phyloP scores from a whole-genome alignment of 140 eudicot genomes.

The Cichorium intybus region DNA sequence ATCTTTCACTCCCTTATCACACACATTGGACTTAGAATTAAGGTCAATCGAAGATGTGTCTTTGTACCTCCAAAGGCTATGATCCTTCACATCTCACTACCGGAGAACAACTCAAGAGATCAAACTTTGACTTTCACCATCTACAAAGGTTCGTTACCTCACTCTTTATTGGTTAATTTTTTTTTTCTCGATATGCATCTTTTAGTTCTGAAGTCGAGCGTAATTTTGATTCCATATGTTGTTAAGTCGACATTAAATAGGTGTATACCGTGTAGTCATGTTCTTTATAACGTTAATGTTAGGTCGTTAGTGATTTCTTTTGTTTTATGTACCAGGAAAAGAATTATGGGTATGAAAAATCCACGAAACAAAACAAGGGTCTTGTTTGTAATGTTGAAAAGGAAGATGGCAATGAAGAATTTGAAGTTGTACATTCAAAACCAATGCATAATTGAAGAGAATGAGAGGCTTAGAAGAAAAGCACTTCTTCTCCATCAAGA shows the following conservation, averaged over 20 bases:
- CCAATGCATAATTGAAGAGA: slow-evolving; percentile 55
- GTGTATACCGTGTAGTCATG: neutral
- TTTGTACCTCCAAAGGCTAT: slow-evolving; percentile 19
- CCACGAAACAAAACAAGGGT: slow-evolving; percentile 24
- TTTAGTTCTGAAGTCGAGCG: neutral
- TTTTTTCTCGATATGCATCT: neutral
- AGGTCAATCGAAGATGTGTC: slow-evolving; percentile 30
- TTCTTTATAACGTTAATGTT: neutral
- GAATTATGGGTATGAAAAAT: slow-evolving; percentile 15
- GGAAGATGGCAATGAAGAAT: slow-evolving; percentile 51
- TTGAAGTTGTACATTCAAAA: slow-evolving; percentile 57
- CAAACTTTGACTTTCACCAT: slow-evolving; percentile 11
- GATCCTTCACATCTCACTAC: slow-evolving; percentile 25
- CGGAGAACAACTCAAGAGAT: slow-evolving; percentile 21
- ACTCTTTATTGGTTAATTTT: neutral
- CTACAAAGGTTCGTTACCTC: slow-evolving; percentile 33
- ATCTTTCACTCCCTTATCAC: slow-evolving; percentile 11
- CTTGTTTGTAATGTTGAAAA: slow-evolving; percentile 36
- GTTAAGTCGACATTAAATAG: neutral
- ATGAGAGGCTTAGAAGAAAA: slow-evolving; percentile 50
- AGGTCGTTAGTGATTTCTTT: neutral
- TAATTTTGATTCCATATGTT: neutral
- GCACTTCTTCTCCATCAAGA: slow-evolving; percentile 55
- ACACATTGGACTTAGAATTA: neutral
- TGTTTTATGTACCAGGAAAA: slow-evolving; percentile 32